Conservation (phyloP, 441 rosid genomes). For the Croton setiger region DNA sequence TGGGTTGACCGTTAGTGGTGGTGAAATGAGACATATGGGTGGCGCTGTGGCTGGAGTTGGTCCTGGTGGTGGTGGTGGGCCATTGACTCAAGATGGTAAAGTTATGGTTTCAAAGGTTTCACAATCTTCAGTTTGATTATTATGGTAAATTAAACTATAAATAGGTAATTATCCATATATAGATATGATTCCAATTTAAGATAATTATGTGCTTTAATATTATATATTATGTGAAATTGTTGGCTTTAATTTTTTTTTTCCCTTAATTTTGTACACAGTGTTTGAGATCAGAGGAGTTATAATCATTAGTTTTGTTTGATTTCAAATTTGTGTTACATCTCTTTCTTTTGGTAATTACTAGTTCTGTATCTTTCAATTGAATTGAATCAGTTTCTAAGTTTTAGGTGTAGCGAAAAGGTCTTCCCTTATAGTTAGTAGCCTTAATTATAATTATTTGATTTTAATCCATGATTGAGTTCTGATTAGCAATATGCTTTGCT, state of each 20-base stretch:
- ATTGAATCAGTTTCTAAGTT: neutral
- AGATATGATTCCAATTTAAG: conserved; percentile 16
- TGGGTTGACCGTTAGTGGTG: conserved; percentile 38
- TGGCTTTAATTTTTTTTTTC: neutral
- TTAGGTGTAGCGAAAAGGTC: neutral
- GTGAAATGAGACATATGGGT: conserved; percentile 48
- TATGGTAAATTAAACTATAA: conserved; percentile 8
- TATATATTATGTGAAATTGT: conserved; percentile 17
- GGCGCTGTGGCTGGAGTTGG: conserved; percentile 30
- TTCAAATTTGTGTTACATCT: neutral
- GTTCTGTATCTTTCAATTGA: neutral
- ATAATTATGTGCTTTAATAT: conserved; percentile 10
- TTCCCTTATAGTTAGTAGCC: too few relatives aligned
- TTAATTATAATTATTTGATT: neutral
- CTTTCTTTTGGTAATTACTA: neutral
- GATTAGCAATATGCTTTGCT: neutral
- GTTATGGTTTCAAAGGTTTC: conserved; percentile 38
- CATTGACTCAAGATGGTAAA: conserved; percentile 52
- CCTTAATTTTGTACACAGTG: conserved; percentile 15
- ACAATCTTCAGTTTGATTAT: conserved; percentile 44
- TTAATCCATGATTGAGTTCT: neutral
- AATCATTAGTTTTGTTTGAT: neutral
- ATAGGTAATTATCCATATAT: conserved; percentile 10
- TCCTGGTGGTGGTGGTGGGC: conserved; percentile 28
- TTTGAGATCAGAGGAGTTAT: conserved; percentile 10